phyloP scores from a whole-genome alignment of 2,329 filamentous ascomycete genomes.

The Aspergillus hortae region DNA sequence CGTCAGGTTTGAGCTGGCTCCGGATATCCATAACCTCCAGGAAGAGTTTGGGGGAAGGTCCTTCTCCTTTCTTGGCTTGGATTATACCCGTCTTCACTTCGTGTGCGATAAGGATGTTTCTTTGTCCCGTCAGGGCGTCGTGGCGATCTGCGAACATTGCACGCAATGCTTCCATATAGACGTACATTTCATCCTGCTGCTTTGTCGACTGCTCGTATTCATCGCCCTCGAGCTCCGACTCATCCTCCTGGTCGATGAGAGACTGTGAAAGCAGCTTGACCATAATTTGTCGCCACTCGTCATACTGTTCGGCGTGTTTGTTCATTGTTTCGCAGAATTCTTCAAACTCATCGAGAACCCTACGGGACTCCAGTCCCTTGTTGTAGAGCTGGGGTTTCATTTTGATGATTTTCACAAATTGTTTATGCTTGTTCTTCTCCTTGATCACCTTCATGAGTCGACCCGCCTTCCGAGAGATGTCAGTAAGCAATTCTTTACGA shows the following conservation, averaged over 20 bases:
- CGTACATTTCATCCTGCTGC: conserved; percentile 82
- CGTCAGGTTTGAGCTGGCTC: conserved; percentile 42
- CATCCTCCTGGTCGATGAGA: conserved; percentile 77
- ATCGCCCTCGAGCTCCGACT: conserved; percentile 75
- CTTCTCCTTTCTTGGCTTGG: conserved; percentile 60
- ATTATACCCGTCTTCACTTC: conserved; percentile 64
- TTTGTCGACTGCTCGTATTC: conserved; percentile 87
- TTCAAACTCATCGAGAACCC: conserved; percentile 64
- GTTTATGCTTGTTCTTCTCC: conserved; percentile 50
- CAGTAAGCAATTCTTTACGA: conserved; percentile 71
- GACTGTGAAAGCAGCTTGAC: conserved; percentile 68
- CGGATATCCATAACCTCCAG: conserved; percentile 47
- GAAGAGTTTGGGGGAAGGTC: conserved; percentile 67
- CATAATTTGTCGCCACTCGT: conserved; percentile 71
- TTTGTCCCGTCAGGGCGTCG: conserved; percentile 70
- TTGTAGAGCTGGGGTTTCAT: conserved; percentile 51
- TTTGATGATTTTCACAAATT: conserved; percentile 62
- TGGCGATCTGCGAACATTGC: conserved; percentile 75
- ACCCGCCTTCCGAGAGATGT: conserved; percentile 57
- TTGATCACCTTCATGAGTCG: conserved; percentile 62
- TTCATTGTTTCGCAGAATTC: conserved; percentile 65
- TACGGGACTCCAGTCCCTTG: conserved; percentile 69
- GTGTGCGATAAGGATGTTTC: conserved; percentile 70
- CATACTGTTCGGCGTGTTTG: conserved; percentile 65
- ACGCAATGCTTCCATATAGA: conserved; percentile 75